Conservation (phyloP, 331 rosid species). For the Malus hybrid region DNA sequence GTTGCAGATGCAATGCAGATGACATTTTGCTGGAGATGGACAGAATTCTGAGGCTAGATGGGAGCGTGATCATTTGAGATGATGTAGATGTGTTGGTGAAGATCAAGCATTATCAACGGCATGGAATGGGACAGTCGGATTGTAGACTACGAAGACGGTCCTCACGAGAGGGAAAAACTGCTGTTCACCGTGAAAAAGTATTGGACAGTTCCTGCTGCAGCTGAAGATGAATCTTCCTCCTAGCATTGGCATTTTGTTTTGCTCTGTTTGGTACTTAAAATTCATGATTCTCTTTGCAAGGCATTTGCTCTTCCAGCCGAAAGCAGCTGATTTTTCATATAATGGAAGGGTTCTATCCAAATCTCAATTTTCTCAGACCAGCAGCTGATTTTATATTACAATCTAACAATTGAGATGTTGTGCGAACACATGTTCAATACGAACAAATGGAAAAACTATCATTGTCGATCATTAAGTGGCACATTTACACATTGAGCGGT, state of each 20-base stretch:
- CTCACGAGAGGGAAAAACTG: slow-evolving; percentile 46
- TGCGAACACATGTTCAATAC: too few relatives aligned
- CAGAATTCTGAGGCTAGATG: slow-evolving; percentile 62
- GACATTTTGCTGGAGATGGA: slow-evolving; percentile 67
- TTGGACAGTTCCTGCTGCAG: slow-evolving; percentile 59
- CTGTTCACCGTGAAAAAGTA: slow-evolving; percentile 64
- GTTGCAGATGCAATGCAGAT: slow-evolving; percentile 62
- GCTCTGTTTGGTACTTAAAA: neutral
- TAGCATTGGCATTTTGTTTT: neutral
- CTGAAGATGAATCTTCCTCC: slow-evolving; percentile 8
- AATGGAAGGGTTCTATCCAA: neutral
- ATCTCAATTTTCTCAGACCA: neutral
- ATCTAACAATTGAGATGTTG: too few relatives aligned
- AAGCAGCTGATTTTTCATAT: neutral
- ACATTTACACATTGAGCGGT: neutral
- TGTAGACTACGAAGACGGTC: slow-evolving; percentile 70
- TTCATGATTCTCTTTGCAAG: neutral
- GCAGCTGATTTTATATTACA: too few relatives aligned
- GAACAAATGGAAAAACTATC: neutral
- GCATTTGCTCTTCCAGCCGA: neutral
- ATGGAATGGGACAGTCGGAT: slow-evolving; percentile 64
- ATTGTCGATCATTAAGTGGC: neutral
- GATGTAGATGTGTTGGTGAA: slow-evolving; percentile 47
- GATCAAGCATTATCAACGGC: slow-evolving; percentile 28
- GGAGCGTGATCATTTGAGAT: slow-evolving; percentile 56